phyloP scores from a whole-genome alignment of 2,329 filamentous ascomycete species.

The Ophiostoma quercus region DNA sequence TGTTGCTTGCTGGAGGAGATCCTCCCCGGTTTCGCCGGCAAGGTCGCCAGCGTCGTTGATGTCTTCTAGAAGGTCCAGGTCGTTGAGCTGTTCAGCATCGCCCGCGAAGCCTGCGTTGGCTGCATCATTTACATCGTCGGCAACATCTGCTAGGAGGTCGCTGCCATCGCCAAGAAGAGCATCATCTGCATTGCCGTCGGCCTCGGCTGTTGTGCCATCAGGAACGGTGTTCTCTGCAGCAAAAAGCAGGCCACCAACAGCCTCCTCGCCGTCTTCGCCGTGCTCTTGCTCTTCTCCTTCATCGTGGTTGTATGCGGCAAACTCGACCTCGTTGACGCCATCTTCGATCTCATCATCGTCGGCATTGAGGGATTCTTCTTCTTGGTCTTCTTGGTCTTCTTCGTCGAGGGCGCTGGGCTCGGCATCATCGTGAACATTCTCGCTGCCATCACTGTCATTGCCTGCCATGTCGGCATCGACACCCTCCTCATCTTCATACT shows the following conservation, averaged over 20 bases:
- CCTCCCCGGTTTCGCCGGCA: constrained; percentile 18
- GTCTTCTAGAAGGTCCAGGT: constrained; percentile 23
- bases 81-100: constrained; percentile 14
- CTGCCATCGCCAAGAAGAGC: background rate
- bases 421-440: constrained; percentile 14
- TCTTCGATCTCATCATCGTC: constrained; percentile 25
- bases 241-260: background rate
- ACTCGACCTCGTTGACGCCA: constrained; percentile 15
- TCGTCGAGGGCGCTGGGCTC: background rate
- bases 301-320: constrained; percentile 12
- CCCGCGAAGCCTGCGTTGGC: background rate
- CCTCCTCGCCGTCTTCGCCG: constrained; percentile 20
- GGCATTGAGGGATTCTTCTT: constrained; percentile 1
- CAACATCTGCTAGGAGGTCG: background rate
- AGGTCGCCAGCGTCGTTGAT: constrained; percentile 13
- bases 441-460: constrained; percentile 15
- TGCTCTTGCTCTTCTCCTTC: constrained; percentile 22
- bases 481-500: constrained; percentile 16
- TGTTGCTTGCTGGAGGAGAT: background rate
- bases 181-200: constrained; percentile 13
- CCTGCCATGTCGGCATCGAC: constrained; percentile 19
- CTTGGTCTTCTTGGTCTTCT: constrained; percentile 20
- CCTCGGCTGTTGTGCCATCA: background rate
- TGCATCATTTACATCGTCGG: constrained; percentile 1
- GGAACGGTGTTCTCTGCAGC: background rate